Evolutionary conservation across 345 rosid genomes (phyloP).

Genomic region (Erysimum cheiranthoides): DNA sequence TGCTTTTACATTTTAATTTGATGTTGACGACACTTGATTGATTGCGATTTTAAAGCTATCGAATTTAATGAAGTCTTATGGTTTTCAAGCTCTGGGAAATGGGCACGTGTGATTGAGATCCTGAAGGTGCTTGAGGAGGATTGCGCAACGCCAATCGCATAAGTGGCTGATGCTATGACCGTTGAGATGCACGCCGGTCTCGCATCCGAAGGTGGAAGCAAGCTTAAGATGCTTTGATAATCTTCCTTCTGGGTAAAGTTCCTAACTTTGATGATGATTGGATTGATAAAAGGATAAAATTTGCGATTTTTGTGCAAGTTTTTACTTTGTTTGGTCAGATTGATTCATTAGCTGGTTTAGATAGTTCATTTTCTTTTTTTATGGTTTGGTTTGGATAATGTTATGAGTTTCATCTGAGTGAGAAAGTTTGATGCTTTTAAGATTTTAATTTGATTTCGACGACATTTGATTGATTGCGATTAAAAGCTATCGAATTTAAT

Average conservation of each 20-base stretch:
- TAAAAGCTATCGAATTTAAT: too few relatives aligned
- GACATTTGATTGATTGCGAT: too few relatives aligned
- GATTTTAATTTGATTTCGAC: too few relatives aligned
- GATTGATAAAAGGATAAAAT: neutral
- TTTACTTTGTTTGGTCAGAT: neutral
- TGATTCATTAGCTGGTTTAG: neutral
- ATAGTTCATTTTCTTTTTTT: neutral
- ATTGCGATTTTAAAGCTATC: too few relatives aligned
- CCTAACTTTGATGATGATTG: neutral
- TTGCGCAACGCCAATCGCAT: conserved; percentile 74
- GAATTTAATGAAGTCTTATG: too few relatives aligned
- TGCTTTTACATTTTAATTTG: too few relatives aligned
- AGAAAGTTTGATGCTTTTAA: too few relatives aligned
- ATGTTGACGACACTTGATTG: too few relatives aligned
- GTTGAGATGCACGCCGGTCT: conserved; percentile 99
- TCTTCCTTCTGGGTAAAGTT: conserved; percentile 85
- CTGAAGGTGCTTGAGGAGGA: conserved; percentile 73
- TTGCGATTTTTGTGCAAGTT: conserved; percentile 5
- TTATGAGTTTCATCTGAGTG: too few relatives aligned
- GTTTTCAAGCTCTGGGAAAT: conserved; percentile 63
- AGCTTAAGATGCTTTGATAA: conserved; percentile 97
- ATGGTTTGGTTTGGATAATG: too few relatives aligned
- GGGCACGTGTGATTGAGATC: conserved; percentile 77
- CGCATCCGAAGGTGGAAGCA: conserved; percentile 93
- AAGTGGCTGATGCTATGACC: conserved; percentile 94